Conservation (phyloP, 805 yeast species). For the Spathaspora arborariae region DNA sequence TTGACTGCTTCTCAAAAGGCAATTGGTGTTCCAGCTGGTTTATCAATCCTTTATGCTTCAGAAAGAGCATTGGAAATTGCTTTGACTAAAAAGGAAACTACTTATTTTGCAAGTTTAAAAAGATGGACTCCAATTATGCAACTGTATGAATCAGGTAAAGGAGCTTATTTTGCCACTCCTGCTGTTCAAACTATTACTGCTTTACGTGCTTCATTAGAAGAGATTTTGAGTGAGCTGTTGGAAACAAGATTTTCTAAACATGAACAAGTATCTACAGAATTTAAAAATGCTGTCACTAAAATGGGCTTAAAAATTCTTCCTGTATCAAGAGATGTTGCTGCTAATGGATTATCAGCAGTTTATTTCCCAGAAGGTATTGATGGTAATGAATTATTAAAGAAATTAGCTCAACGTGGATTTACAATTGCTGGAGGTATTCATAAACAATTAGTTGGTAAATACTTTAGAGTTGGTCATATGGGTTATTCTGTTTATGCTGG, state of each 20-base stretch:
- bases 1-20: constrained; percentile 96
- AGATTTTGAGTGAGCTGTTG: constrained; percentile 55
- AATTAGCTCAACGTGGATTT: constrained; percentile 60
- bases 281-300: constrained; percentile 55
- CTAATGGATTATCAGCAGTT: constrained; percentile 82
- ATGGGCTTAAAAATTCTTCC: constrained; percentile 71
- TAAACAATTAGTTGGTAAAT: constrained; percentile 71
- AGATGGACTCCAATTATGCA: constrained; percentile 88
- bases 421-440: constrained; percentile 89
- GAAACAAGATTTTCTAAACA: constrained; percentile 64
- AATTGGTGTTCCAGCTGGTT: constrained; percentile 90
- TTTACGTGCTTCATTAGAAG: constrained; percentile 68
- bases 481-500: constrained; percentile 62
- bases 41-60: constrained; percentile 72
- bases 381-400: constrained; percentile 61
- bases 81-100: constrained; percentile 42
- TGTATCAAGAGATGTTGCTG: constrained; percentile 56
- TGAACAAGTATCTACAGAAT: constrained; percentile 53
- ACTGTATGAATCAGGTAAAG: constrained; percentile 76
- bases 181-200: constrained; percentile 85
- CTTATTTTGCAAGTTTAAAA: constrained; percentile 66
- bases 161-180: constrained; percentile 96
- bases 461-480: constrained; percentile 96
- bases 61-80: constrained; percentile 69
- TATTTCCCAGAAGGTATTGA: constrained; percentile 75